Evolutionary conservation across 768 basidiomycete genomes (phyloP), one percentile per base, ranked within the genome.

Genomic region (Tricholoma flavovirens): DNA sequence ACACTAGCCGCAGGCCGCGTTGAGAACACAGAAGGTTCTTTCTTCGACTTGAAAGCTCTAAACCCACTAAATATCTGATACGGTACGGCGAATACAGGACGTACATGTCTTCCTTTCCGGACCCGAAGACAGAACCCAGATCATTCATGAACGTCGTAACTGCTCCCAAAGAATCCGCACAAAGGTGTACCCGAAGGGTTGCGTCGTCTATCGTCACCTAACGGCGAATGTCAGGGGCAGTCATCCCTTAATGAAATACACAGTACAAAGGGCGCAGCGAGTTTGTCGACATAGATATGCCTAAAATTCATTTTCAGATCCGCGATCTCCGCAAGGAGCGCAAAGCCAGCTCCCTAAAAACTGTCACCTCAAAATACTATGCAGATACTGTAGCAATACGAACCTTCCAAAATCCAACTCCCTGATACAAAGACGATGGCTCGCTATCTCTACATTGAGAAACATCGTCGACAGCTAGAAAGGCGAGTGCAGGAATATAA

Each of bases 81-180:
- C n/a, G 54, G 17, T 56, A 12, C 10, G 46, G 19, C 30, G 5
- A 54, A 32, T 17, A 51, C 40, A 63, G 42, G 58, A 71, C 72
- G 9, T 10, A 61, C 58, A 64, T 63, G 24, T 69, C 62, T 14
- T 71, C 68, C 6, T 66, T 64, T 5, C 68, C 58, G 22, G 74
- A 62, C 29, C 69, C 70, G 61, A 82, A 76, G 6, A 74, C 64
- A n/a, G 75, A 70, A 1, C 69, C 67, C 51, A 89, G 60, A 62
- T 85, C 82, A 21, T 72, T 67, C 30, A 77, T 75, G 62, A 91
- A 82, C 4, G 77, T 75, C 0, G 77, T 72, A 26, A 93, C 69
- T 1, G 82, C 80, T 6, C 75, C 69, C 54, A 87, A 69, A 1
- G 90, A 88, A 67, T 93, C 91, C 10, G 92, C 90, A 64, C 89